phyloP scores from a whole-genome alignment of 768 basidiomycete genomes.

The Scleroderma bovista region DNA sequence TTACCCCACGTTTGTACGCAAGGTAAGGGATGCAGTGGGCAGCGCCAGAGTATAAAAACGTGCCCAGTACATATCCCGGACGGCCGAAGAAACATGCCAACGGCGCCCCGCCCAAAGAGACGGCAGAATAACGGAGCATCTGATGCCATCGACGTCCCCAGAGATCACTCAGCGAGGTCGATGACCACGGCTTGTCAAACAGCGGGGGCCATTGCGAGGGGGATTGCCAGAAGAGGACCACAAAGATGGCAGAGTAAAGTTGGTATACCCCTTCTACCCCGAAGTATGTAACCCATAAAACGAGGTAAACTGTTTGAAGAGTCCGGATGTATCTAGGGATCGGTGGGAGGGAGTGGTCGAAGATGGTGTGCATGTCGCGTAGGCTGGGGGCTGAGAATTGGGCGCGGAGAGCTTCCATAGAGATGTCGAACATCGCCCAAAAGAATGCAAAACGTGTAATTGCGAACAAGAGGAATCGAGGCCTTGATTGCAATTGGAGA shows the following conservation, averaged over 20 bases:
- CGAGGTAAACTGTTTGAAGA: conserved; percentile 35
- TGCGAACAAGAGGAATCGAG: conserved; percentile 11
- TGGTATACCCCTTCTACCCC: conserved; percentile 41
- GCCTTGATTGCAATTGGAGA: conserved; percentile 12
- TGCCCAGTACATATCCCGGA: conserved; percentile 46
- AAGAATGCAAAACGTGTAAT: not conserved
- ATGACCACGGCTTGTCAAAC: conserved; percentile 51
- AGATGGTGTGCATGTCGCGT: conserved; percentile 32
- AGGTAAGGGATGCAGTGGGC: conserved; percentile 53
- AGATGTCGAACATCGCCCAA: conserved; percentile 1
- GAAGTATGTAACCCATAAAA: conserved; percentile 40
- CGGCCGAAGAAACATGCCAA: conserved; percentile 42
- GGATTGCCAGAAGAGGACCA: conserved; percentile 42
- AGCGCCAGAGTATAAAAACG: conserved; percentile 53
- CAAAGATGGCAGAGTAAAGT: conserved; percentile 33
- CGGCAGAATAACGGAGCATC: conserved; percentile 52
- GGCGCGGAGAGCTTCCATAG: conserved; percentile 8
- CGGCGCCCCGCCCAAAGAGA: conserved; percentile 44
- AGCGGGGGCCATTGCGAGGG: conserved; percentile 58
- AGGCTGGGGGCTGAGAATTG: conserved; percentile 38
- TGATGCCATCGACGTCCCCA: conserved; percentile 70
- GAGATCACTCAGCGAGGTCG: conserved; percentile 53
- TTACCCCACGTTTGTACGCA: conserved; percentile 45
- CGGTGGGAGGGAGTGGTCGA: conserved; percentile 27
- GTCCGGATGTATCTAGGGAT: conserved; percentile 34